phyloP scores from a whole-genome alignment of 768 basidiomycete genomes.

The Serpula lacrymans region DNA sequence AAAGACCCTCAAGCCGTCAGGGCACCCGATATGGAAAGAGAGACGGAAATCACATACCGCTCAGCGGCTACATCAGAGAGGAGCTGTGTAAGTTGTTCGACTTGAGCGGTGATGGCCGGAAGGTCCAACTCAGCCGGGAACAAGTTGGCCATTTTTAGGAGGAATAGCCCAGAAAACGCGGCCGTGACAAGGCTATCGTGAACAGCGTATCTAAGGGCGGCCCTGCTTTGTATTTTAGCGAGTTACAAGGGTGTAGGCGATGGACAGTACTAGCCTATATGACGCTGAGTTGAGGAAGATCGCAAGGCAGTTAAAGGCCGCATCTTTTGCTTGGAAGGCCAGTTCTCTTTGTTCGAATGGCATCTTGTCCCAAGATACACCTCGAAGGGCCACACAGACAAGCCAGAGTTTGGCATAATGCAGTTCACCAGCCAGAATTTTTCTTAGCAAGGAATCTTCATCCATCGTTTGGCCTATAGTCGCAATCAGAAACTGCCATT shows the following conservation, averaged over 20 bases:
- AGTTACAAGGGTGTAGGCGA: background rate
- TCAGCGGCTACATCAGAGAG: slow-evolving; percentile 93
- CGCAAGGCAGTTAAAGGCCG: slow-evolving; percentile 80
- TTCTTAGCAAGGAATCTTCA: slow-evolving; percentile 80
- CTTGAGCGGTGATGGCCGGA: slow-evolving; percentile 71
- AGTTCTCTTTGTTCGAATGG: slow-evolving; percentile 92
- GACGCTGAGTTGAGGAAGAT: slow-evolving; percentile 80
- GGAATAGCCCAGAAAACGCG: slow-evolving; percentile 86
- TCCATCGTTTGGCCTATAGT: slow-evolving; percentile 70
- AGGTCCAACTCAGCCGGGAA: slow-evolving; percentile 86
- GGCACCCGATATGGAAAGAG: background rate
- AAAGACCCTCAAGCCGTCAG: background rate
- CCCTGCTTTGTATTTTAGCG: slow-evolving; percentile 38
- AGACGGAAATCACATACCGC: slow-evolving; percentile 48
- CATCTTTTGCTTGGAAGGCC: slow-evolving; percentile 93
- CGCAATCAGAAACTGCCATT: background rate
- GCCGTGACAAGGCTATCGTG: slow-evolving; percentile 91
- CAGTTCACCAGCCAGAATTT: slow-evolving; percentile 83
- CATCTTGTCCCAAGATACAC: slow-evolving; percentile 95
- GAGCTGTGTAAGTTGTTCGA: slow-evolving; percentile 87
- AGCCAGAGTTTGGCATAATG: slow-evolving; percentile 95
- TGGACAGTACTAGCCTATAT: slow-evolving; percentile 62
- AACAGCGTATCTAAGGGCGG: slow-evolving; percentile 88
- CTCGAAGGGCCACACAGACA: slow-evolving; percentile 87
- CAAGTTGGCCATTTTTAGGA: slow-evolving; percentile 91